Evolutionary conservation across 1,284 basidiomycete species (phyloP), one percentile per base, ranked within the genome.

Genomic region (Bondarzewia mesenterica): DNA sequence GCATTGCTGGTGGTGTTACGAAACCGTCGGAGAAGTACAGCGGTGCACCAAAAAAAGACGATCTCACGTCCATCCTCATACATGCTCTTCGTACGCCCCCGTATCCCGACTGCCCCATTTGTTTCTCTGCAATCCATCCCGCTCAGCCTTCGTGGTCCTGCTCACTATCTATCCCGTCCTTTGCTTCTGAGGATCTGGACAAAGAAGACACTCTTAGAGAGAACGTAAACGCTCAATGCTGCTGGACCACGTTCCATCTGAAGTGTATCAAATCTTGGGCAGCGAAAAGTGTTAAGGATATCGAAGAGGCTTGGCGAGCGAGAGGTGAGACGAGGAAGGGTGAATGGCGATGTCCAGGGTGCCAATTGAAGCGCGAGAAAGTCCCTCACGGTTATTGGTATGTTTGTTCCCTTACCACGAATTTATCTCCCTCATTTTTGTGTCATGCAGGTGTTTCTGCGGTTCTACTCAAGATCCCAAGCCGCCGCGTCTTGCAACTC

Each of bases 341-440:
- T 1, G 85, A 90, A 58, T 93, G 91, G 91, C 72, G 84, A 49
- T 94, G 91, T 63, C 91, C 91, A 0, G 90, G 89, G 0, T 94
- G 91, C 67, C 91, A 92, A 59, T 80, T 79, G 3, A 84, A 82
- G 52, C 71, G 91, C 22, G 71, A 74, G 40, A 63, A 67, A 4
- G 75, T 86, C 2, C 86, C 89, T 0, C 72, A 70, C 3, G 74
- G 73, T 3, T 95, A 94, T 63, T 75, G 76, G 79, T 89, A 52
- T 49, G 72, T 64, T 5, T 25, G 8, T 14, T 8, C 14, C 10
- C 32, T 41, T 21, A 10, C 21, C 10, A 41, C 20, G 16, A 14
- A 23, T 40, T 44, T 23, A 27, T 8, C 29, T 39, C 42, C 14
- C 2, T 5, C 8, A 18, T 4, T 44, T n/a, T 32, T 0, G 25